These are phyloP conservation scores for Coemansia sp. DNA, from an alignment of 192 early-diverging fungal species.

Conservation along the genomic window DNA sequence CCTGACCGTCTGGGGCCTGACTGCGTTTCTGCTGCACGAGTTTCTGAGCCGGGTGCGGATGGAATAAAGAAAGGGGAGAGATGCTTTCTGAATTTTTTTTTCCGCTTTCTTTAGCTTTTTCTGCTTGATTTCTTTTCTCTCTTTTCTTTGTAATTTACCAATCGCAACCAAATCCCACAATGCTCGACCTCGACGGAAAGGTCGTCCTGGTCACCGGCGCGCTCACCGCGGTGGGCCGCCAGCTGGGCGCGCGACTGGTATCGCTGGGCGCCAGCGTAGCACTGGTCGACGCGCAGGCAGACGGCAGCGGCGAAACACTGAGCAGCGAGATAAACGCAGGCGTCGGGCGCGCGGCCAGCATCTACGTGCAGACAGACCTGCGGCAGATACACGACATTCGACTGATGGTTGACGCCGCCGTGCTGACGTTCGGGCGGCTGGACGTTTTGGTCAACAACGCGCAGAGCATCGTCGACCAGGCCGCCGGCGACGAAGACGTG, in stretches of 20 bases:
- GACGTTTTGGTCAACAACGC: conserved; percentile 41
- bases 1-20: conserved; percentile 77
- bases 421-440: conserved; percentile 37
- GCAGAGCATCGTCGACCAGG: conserved; percentile 20
- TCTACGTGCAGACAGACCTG: conserved; percentile 28
- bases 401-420: conserved; percentile 33
- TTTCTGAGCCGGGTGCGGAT: conserved; percentile 27
- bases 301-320: conserved; percentile 32
- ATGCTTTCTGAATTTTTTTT: not conserved
- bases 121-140: conserved; percentile 7
- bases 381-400: conserved; percentile 19
- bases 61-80: not conserved
- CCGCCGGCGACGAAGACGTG: conserved; percentile 17
- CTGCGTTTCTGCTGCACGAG: conserved; percentile 74
- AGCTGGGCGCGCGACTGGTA: conserved; percentile 12
- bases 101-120: not conserved
- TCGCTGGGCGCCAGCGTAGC: conserved; percentile 20
- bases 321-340: conserved; percentile 9
- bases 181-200: conserved; percentile 25
- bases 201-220: conserved; percentile 41
- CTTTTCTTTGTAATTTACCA: conserved; percentile 6
- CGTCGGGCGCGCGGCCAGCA: not conserved
- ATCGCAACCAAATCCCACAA: not conserved
- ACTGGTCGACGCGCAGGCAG: conserved; percentile 17
- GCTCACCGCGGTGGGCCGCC: conserved; percentile 25